phyloP scores from a whole-genome alignment of 1,284 basidiomycete species.

The Ganoderma sp. region DNA sequence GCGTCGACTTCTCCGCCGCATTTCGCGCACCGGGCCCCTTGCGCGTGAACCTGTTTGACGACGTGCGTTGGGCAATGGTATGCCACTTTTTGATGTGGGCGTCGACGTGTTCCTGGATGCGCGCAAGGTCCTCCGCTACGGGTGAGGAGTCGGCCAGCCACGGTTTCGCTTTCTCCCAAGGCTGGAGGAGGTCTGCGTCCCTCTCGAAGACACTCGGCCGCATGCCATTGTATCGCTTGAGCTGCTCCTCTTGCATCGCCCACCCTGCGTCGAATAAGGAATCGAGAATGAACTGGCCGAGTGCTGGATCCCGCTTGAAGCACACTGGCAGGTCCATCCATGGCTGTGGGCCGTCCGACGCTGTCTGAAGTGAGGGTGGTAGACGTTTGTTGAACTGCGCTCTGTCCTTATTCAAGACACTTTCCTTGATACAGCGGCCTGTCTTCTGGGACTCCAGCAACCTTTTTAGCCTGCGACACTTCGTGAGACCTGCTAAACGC shows the following conservation, averaged over 20 bases:
- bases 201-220: neutral
- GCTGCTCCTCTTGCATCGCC: constrained; percentile 23
- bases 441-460: constrained; percentile 45
- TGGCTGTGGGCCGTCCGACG: no score
- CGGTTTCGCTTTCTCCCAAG: neutral
- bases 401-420: constrained; percentile 32
- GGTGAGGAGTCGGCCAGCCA: neutral
- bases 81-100: constrained; percentile 26
- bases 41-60: neutral
- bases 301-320: constrained; percentile 6
- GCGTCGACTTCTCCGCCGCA: neutral
- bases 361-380: constrained; percentile 31
- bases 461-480: constrained; percentile 42
- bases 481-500: neutral
- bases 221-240: constrained; percentile 32
- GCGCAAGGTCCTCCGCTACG: constrained; percentile 11
- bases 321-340: neutral
- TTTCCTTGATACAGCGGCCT: constrained; percentile 35
- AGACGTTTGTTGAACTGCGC: constrained; percentile 25
- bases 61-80: constrained; percentile 1
- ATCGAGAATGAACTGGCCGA: constrained; percentile 41
- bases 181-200: neutral
- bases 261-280: constrained; percentile 33
- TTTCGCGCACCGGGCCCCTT: neutral
- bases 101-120: constrained; percentile 29